Percentiles rank a stretch among this genome's conserved stretches.
These are phyloP conservation scores for Zizania latifolia DNA, from an alignment of 176 grass and related monocot genomes.

Conservation along the genomic window DNA sequence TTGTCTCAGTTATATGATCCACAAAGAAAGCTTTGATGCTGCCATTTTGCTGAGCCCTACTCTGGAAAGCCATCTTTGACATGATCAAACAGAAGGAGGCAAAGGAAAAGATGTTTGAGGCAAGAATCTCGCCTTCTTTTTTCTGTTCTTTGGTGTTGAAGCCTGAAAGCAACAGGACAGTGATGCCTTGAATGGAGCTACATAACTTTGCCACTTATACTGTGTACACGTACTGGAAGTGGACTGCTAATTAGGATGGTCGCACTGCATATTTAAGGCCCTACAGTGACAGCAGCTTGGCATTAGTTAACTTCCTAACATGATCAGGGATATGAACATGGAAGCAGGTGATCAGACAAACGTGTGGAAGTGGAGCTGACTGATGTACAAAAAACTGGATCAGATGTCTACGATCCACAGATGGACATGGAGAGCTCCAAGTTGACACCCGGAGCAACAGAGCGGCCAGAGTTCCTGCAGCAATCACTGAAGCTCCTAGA, in stretches of 20 bases:
- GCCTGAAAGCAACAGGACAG: constrained; percentile 27
- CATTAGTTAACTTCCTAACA: constrained; percentile 17
- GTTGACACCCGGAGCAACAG: constrained; percentile 22
- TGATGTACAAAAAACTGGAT: constrained; percentile 24
- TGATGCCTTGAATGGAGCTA: constrained; percentile 16
- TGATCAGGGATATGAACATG: constrained; percentile 7
- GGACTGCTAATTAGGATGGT: constrained; percentile 1
- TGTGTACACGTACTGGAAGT: constrained; percentile 8
- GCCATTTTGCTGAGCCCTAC: constrained; percentile 16
- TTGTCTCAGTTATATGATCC: constrained; percentile 14
- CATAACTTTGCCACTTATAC: constrained; percentile 17
- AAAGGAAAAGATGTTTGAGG: constrained; percentile 27
- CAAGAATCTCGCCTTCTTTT: constrained; percentile 42
- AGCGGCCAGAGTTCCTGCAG: constrained; percentile 37
- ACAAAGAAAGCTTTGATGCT: neutral
- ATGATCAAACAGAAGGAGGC: constrained; percentile 27
- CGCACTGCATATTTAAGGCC: no score
- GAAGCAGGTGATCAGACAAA: constrained; percentile 9
- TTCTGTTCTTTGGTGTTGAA: constrained; percentile 25
- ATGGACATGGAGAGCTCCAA: constrained; percentile 87
- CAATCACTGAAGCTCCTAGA: constrained; percentile 46
- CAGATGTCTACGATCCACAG: constrained; percentile 40
- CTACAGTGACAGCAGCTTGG: neutral
- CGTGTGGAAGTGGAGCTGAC: neutral
- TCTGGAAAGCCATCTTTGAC: constrained; percentile 28